These are phyloP conservation scores for Cochlearia excelsa DNA, from an alignment of 345 rosid genomes.

Conservation along the genomic window DNA sequence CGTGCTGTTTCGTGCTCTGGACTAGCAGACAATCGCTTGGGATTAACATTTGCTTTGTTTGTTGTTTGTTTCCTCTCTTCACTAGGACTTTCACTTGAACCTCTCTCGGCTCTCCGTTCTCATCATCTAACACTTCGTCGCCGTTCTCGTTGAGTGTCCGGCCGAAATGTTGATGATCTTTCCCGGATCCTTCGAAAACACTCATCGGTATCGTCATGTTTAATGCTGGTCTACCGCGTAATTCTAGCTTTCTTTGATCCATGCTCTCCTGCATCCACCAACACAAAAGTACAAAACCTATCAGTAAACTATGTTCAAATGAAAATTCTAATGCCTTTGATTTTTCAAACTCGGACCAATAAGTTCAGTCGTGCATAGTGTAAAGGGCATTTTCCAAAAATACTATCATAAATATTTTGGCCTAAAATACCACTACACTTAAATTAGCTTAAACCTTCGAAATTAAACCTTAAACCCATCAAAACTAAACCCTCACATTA, in stretches of 20 bases:
- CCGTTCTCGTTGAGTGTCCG: conserved; percentile 66
- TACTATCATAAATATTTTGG: too few relatives aligned
- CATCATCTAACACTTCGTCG: conserved; percentile 75
- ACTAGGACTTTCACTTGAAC: conserved; percentile 95
- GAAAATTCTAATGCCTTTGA: neutral
- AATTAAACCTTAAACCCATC: too few relatives aligned
- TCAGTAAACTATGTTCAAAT: conserved; percentile 18
- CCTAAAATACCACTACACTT: too few relatives aligned
- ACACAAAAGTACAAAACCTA: conserved; percentile 10
- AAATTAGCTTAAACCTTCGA: too few relatives aligned
- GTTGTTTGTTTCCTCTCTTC: conserved; percentile 97
- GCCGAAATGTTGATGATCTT: conserved; percentile 76
- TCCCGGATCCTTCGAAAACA: conserved; percentile 81
- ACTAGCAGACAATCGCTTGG: conserved; percentile 83
- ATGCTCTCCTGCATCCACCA: conserved; percentile 77
- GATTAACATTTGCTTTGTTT: conserved; percentile 85
- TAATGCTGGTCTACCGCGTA: conserved; percentile 78
- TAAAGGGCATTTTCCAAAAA: neutral
- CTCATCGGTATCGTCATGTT: conserved; percentile 95
- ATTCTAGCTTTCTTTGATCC: conserved; percentile 90
- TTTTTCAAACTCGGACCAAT: neutral
- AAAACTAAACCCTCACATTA: too few relatives aligned
- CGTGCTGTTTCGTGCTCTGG: conserved; percentile 97
- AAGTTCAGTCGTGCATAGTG: neutral
- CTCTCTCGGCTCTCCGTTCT: conserved; percentile 64